These are phyloP conservation scores for Debaryomycetaceae sp. DNA, from an alignment of 1,139 yeast genomes.

Conservation along the genomic window DNA sequence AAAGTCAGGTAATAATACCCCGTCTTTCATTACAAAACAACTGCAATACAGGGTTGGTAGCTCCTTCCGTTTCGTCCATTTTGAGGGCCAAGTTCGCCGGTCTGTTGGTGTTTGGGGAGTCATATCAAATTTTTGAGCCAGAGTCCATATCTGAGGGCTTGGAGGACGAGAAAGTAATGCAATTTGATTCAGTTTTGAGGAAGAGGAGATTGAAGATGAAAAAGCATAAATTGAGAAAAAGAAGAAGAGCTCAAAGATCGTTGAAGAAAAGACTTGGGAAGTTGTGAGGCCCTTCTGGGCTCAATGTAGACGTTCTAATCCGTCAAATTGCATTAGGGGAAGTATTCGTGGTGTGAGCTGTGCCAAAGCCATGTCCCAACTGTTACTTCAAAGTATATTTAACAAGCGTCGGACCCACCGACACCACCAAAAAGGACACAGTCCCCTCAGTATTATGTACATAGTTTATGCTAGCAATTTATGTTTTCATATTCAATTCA, in stretches of 20 bases:
- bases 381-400: no score
- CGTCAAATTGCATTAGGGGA: neutral
- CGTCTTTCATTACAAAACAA: neutral
- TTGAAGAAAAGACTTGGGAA: slow-evolving; percentile 58
- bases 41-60: no score
- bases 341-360: neutral
- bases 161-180: slow-evolving; percentile 26
- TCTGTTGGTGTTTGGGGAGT: no score
- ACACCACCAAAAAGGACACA: neutral
- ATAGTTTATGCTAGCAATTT: neutral
- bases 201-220: slow-evolving; percentile 71
- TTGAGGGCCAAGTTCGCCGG: no score
- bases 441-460: neutral
- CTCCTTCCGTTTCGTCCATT: no score
- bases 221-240: slow-evolving; percentile 69
- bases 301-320: neutral
- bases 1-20: neutral
- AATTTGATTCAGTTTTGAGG: slow-evolving; percentile 61
- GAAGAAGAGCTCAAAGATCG: slow-evolving; percentile 64
- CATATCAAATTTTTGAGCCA: neutral
- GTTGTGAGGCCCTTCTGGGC: slow-evolving; percentile 7
- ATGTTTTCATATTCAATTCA: no score
- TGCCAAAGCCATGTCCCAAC: neutral
- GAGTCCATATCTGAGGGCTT: neutral
- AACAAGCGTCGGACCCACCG: neutral